Conservation (phyloP, 2,329 filamentous ascomycete species). For the Sporothrix brunneoviolacea region DNA sequence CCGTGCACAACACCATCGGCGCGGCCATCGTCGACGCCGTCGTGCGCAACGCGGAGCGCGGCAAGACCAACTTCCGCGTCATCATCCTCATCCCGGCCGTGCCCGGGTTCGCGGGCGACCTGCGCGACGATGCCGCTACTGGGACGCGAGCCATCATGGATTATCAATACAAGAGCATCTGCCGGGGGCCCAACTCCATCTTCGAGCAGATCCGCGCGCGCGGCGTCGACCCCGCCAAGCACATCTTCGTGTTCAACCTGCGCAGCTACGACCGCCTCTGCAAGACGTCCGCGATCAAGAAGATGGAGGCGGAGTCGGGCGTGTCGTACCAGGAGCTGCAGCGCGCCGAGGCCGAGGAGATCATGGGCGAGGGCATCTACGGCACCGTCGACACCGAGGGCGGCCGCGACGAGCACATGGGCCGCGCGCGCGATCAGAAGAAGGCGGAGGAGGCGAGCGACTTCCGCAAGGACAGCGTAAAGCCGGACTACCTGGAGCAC, state of each 20-base stretch:
- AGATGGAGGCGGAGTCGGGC: conserved; percentile 70
- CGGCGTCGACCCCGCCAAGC: conserved; percentile 68
- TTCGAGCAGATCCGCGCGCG: conserved; percentile 66
- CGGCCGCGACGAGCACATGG: conserved; percentile 45
- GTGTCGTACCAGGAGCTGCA: conserved; percentile 83
- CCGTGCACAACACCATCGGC: conserved; percentile 83
- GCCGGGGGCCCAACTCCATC: conserved; percentile 85
- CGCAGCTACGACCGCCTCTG: conserved; percentile 90
- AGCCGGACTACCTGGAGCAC: conserved; percentile 33
- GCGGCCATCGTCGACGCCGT: conserved; percentile 85
- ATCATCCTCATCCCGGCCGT: conserved; percentile 88
- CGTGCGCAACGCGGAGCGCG: conserved; percentile 71
- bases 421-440: conserved; percentile 29
- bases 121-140: conserved; percentile 72
- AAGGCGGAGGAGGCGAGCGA: conserved; percentile 30
- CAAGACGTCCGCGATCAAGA: conserved; percentile 64
- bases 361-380: conserved; percentile 71
- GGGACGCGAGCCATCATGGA: conserved; percentile 96
- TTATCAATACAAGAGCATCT: conserved; percentile 96
- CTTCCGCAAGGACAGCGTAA: conserved; percentile 24
- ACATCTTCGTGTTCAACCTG: conserved; percentile 93
- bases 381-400: conserved; percentile 42
- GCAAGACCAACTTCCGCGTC: conserved; percentile 72
- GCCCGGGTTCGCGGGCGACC: conserved; percentile 88
- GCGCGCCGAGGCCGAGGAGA: conserved; percentile 78